Conservation (phyloP, 2,329 filamentous ascomycete genomes). For the Botrytis hyacinthi region DNA sequence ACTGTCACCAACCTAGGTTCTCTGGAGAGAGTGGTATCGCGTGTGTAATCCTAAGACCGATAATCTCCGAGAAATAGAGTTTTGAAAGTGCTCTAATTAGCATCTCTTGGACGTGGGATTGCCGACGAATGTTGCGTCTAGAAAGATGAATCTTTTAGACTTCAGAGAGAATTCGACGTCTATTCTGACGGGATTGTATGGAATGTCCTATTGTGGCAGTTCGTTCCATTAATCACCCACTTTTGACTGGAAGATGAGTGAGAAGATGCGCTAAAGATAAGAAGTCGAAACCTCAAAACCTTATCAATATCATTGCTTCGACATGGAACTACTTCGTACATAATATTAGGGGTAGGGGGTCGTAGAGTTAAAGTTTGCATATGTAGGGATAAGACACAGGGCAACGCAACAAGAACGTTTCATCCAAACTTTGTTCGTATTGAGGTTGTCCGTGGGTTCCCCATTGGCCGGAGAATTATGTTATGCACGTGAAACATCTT, state of each 20-base stretch:
- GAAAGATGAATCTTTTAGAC: background rate
- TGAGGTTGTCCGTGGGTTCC: background rate
- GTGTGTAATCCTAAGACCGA: background rate
- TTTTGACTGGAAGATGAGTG: conserved; percentile 4
- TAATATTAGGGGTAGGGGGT: no score
- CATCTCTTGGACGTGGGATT: background rate
- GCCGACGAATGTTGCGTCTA: background rate
- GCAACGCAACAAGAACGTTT: background rate
- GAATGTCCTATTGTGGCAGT: conserved; percentile 8
- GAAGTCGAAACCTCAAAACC: background rate
- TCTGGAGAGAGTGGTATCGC: background rate
- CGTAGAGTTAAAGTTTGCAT: background rate
- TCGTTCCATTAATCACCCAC: conserved; percentile 3
- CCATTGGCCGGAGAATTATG: background rate
- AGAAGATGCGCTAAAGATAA: background rate
- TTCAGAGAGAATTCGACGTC: background rate
- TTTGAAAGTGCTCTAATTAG: background rate
- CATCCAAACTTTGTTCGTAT: background rate
- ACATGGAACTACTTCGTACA: background rate
- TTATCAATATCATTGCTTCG: conserved; percentile 5
- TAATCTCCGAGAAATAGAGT: background rate
- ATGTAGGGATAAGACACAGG: background rate
- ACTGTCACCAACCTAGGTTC: background rate
- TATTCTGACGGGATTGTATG: background rate
- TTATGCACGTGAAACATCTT: background rate